Conservation (phyloP, 2,329 filamentous ascomycete species). For the Nannizziopsis arthrosporioides region DNA sequence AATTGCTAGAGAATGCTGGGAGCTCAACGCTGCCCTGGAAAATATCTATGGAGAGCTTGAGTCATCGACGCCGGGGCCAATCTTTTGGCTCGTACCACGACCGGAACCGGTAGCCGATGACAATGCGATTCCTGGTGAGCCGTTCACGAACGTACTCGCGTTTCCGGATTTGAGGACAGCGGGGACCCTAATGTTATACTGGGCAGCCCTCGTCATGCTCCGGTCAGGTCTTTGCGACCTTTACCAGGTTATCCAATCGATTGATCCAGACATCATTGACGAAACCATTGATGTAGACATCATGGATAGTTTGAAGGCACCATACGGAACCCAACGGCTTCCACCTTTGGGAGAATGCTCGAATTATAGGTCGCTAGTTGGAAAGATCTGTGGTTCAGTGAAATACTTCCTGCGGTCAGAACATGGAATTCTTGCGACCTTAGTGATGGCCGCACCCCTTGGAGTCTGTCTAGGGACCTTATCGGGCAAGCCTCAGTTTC, state of each 20-base stretch:
- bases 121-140: neutral
- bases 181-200: slow-evolving; percentile 24
- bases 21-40: slow-evolving; percentile 20
- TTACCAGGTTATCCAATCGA: slow-evolving; percentile 19
- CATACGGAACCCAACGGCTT: slow-evolving; percentile 12
- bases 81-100: slow-evolving; percentile 23
- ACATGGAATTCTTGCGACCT: slow-evolving; percentile 15
- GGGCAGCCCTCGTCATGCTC: slow-evolving; percentile 25
- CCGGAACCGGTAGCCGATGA: too few species aligned
- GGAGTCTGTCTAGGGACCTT: neutral
- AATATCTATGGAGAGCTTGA: slow-evolving; percentile 20
- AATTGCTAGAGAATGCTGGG: slow-evolving; percentile 21
- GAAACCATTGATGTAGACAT: neutral
- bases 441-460: neutral
- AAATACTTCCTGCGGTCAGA: slow-evolving; percentile 23
- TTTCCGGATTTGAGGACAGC: slow-evolving; percentile 23
- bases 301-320: too few species aligned
- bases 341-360: slow-evolving; percentile 19
- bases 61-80: slow-evolving; percentile 15
- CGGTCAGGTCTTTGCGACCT: slow-evolving; percentile 27
- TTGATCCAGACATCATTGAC: slow-evolving; percentile 10
- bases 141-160: slow-evolving; percentile 24
- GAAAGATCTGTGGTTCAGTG: slow-evolving; percentile 28
- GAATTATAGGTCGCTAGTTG: slow-evolving; percentile 20
- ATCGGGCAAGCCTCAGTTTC: neutral